These are phyloP conservation scores for Cytospora chrysosperma DNA, from an alignment of 2,329 filamentous ascomycete genomes.

Conservation along the genomic window DNA sequence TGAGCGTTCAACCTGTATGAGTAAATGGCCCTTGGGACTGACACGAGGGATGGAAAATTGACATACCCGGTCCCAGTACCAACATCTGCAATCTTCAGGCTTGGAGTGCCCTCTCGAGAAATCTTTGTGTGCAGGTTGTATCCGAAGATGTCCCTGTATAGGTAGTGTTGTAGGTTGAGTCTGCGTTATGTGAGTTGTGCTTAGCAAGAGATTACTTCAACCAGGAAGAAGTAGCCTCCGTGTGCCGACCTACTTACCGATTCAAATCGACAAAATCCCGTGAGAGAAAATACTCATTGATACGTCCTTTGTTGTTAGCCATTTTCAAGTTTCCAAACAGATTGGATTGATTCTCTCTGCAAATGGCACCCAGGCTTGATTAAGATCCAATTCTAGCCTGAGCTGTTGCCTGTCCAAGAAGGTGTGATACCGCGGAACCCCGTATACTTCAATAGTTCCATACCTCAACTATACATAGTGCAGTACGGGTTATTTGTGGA, in stretches of 20 bases:
- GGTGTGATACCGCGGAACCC: no score
- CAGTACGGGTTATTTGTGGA: no score
- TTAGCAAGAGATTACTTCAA: background rate
- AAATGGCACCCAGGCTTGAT: no score
- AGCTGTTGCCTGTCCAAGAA: no score
- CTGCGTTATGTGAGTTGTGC: background rate
- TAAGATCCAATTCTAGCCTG: no score
- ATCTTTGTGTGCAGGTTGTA: slow-evolving; percentile 28
- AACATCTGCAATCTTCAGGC: slow-evolving; percentile 29
- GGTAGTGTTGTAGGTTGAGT: background rate
- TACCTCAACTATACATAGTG: no score
- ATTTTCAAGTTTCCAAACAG: background rate
- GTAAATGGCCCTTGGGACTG: background rate
- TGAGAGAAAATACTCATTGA: background rate
- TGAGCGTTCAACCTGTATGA: background rate
- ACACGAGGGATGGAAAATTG: background rate
- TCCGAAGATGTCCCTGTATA: slow-evolving; percentile 21
- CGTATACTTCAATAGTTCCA: no score
- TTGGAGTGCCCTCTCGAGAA: background rate
- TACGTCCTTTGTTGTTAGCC: background rate
- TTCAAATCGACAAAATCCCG: background rate
- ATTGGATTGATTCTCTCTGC: background rate
- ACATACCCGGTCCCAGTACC: slow-evolving; percentile 30
- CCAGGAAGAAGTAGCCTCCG: background rate
- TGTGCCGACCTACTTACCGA: background rate